phyloP scores from a whole-genome alignment of 371 early-diverging fungal species.

The Aphelidium insulamus region DNA sequence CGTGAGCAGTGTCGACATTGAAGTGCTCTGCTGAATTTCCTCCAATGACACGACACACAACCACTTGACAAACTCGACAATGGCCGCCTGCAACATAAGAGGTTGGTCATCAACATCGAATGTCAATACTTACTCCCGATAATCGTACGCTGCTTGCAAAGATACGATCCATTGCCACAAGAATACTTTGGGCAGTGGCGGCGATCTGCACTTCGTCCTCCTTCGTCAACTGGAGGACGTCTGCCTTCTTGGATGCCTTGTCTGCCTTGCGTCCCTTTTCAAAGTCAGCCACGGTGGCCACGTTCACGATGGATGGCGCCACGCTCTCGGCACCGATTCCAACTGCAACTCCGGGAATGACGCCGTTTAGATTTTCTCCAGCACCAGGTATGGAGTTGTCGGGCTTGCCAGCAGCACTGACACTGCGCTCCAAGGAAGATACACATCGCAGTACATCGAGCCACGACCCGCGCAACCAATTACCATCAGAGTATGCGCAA shows the following conservation, averaged over 20 bases:
- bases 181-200: too few relatives aligned
- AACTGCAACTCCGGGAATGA: too few relatives aligned
- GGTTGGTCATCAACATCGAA: background rate
- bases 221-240: too few relatives aligned
- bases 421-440: conserved; percentile 65
- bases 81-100: conserved; percentile 19
- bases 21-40: conserved; percentile 48
- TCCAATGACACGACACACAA: conserved; percentile 70
- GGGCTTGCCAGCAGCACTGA: too few relatives aligned
- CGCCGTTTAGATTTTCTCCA: too few relatives aligned
- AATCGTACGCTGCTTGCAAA: conserved; percentile 36
- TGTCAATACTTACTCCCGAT: conserved; percentile 7
- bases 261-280: too few relatives aligned
- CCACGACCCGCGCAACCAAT: conserved; percentile 64
- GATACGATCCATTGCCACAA: conserved; percentile 57
- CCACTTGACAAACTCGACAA: conserved; percentile 71
- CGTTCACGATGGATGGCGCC: too few relatives aligned
- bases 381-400: too few relatives aligned
- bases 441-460: conserved; percentile 67
- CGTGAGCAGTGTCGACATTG: too few relatives aligned
- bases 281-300: background rate
- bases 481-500: conserved; percentile 54
- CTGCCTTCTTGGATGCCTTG: too few relatives aligned
- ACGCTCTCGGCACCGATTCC: too few relatives aligned
- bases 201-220: too few relatives aligned